Evolutionary conservation across 768 basidiomycete genomes (phyloP).

Genomic region (Pleurotus cornucopiae): DNA sequence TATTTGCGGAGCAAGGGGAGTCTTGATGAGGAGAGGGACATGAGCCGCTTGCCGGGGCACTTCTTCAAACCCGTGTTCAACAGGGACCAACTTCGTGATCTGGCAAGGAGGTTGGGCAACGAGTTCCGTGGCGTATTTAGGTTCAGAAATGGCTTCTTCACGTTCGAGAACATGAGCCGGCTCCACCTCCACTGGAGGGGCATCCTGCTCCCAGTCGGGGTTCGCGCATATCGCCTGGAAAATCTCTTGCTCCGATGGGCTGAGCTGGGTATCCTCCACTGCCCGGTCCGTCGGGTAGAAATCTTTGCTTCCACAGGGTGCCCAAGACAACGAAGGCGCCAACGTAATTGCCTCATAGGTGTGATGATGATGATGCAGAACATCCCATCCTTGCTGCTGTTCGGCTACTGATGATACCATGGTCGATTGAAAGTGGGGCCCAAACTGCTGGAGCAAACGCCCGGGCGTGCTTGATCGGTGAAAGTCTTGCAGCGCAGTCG

Average conservation of each 20-base stretch:
- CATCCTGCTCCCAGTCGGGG: slow-evolving; percentile 50
- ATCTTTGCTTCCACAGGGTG: not conserved
- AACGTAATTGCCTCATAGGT: not conserved
- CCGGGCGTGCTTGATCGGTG: slow-evolving; percentile 42
- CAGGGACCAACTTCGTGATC: too few species aligned
- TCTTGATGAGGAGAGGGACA: too few species aligned
- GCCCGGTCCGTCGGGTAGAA: not conserved
- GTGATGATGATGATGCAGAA: not conserved
- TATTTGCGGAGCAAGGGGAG: not conserved
- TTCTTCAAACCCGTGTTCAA: too few species aligned
- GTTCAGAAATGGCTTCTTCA: too few species aligned
- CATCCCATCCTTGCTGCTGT: not conserved
- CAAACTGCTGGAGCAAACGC: slow-evolving; percentile 56
- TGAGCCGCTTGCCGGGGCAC: too few species aligned
- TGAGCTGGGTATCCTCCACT: slow-evolving; percentile 47
- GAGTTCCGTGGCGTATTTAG: too few species aligned
- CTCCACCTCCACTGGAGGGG: slow-evolving; percentile 13
- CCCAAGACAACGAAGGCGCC: slow-evolving; percentile 1
- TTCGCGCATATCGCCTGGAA: slow-evolving; percentile 61
- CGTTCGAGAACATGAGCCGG: slow-evolving; percentile 10
- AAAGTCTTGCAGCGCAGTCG: slow-evolving; percentile 55
- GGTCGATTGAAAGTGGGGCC: slow-evolving; percentile 55
- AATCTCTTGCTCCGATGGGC: slow-evolving; percentile 66
- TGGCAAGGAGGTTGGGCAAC: too few species aligned
- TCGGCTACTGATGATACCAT: slow-evolving; percentile 21